phyloP scores from a whole-genome alignment of 108 stramenopile species.

The Nitzschia palea region DNA sequence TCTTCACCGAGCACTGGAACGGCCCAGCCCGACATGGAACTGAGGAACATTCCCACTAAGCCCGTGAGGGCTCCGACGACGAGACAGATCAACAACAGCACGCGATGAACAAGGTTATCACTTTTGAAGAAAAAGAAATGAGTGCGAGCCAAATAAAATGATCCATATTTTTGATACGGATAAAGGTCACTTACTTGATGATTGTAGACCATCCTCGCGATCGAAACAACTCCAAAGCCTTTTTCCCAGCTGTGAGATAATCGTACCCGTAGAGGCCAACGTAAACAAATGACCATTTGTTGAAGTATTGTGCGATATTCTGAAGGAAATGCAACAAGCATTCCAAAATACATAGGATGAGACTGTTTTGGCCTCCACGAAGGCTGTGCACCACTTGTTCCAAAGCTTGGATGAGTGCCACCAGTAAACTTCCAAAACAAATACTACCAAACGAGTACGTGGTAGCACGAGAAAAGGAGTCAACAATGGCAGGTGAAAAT shows the following conservation, averaged over 20 bases:
- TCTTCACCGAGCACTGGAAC: conserved; percentile 12
- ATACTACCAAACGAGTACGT: conserved; percentile 72
- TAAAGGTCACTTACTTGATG: conserved; percentile 28
- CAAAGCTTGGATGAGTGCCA: conserved; percentile 60
- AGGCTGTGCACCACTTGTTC: conserved; percentile 32
- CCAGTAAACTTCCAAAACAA: conserved; percentile 75
- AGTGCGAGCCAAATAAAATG: not conserved
- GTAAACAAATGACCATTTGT: conserved; percentile 68
- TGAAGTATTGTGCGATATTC: conserved; percentile 56
- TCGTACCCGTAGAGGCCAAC: conserved; percentile 79
- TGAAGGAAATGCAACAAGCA: conserved; percentile 48
- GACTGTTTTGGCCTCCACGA: not conserved
- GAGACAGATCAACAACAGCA: conserved; percentile 35
- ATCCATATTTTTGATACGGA: not conserved
- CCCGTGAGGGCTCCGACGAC: conserved; percentile 64
- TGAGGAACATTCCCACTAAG: conserved; percentile 45
- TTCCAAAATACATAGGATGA: conserved; percentile 45
- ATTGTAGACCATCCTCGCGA: conserved; percentile 64
- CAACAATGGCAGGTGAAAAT: conserved; percentile 41
- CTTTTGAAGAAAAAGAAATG: not conserved
- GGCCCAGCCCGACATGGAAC: conserved; percentile 15
- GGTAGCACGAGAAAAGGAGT: conserved; percentile 48
- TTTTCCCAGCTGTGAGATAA: conserved; percentile 67
- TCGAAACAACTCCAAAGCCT: conserved; percentile 54
- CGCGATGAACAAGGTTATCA: conserved; percentile 23